Evolutionary conservation across 805 yeast species (phyloP), one percentile per base, ranked within the genome.

Genomic region (Candida insectalens): DNA sequence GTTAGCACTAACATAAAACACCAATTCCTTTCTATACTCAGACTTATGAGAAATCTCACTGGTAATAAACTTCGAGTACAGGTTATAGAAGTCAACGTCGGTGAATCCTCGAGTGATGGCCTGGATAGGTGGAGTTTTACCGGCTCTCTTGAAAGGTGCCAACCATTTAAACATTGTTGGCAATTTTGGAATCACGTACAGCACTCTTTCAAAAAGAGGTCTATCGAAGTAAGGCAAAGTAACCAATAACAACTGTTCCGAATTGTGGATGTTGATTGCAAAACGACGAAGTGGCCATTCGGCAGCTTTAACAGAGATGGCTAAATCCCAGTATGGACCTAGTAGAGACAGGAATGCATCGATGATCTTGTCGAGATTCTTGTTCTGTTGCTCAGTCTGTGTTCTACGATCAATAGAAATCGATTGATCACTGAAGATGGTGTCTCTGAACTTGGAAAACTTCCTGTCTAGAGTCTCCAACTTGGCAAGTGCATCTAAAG

Each of bases 281-380:
- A 77, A 92, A 46, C 97, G 71, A 61, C 98, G 79, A 14, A 92
- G 79, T 17, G 88, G 73, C 98, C 98, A 92, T 62, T 92, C 98
- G 9, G 85, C 65, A 4, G 96, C 89, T 46, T 78, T 77, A 32
- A 84, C 49, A 3, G 96, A 70, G 17, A 94, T 83, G 16, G 76
- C 69, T 34, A 87, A 59, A 42, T 75, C 70, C 70, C 89, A 75
- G 54, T 77, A 77, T 2, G 94, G 84, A 3, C 94, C 77, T 7
- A 77, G 64, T 44, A 89, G 63, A 38, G 78, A 67, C 39, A 92
- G 60, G 50, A 83, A 89, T 9, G 77, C 77, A 39, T 74, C 72
- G 33, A 89, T 71, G 20, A 92, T 88, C 37, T 67, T 69, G 49
- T 87, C 77, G 38, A 94, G 62, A 43, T 76, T 76, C n/a, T 65